These are phyloP conservation scores for Hypholoma fasciculare DNA, from an alignment of 768 basidiomycete genomes.

Conservation along the genomic window DNA sequence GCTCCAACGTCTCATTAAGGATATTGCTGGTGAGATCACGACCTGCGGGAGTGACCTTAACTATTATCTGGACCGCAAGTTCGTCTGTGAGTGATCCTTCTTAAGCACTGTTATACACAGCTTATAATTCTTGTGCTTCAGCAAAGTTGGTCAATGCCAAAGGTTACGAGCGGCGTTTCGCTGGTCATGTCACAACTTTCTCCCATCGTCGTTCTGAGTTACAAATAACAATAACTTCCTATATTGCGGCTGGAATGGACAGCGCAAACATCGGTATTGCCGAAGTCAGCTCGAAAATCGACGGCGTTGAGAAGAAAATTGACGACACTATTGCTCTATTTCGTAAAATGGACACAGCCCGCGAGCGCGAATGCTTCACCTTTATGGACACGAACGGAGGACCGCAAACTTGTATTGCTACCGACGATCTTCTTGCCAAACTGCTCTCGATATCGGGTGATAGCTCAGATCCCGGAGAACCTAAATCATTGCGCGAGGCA, in stretches of 20 bases:
- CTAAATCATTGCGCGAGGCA: not conserved
- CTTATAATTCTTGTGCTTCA: not conserved
- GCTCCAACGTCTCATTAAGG: conserved; percentile 21
- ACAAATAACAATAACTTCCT: conserved; percentile 28
- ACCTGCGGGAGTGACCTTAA: conserved; percentile 38
- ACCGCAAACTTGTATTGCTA: conserved; percentile 26
- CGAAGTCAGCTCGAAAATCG: conserved; percentile 15
- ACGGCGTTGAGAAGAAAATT: conserved; percentile 22
- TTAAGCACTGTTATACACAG: not conserved
- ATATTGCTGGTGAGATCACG: conserved; percentile 35
- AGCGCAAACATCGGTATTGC: conserved; percentile 26
- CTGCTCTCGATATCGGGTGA: conserved; percentile 21
- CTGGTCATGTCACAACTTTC: conserved; percentile 28
- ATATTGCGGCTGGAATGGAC: conserved; percentile 30
- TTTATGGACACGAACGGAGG: conserved; percentile 36
- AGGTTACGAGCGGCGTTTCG: conserved; percentile 33
- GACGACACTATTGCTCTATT: conserved; percentile 27
- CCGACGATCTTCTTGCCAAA: conserved; percentile 27
- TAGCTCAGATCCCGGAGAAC: not conserved
- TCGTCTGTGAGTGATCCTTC: conserved; percentile 23
- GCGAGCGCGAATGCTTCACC: conserved; percentile 29
- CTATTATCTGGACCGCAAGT: conserved; percentile 33
- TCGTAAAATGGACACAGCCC: conserved; percentile 30
- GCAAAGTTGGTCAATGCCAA: conserved; percentile 28
- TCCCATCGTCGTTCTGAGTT: conserved; percentile 28